Percentiles rank a stretch among this genome's conserved stretches.
Conservation (phyloP, 805 yeast species). For the Ogataea zsoltii region DNA sequence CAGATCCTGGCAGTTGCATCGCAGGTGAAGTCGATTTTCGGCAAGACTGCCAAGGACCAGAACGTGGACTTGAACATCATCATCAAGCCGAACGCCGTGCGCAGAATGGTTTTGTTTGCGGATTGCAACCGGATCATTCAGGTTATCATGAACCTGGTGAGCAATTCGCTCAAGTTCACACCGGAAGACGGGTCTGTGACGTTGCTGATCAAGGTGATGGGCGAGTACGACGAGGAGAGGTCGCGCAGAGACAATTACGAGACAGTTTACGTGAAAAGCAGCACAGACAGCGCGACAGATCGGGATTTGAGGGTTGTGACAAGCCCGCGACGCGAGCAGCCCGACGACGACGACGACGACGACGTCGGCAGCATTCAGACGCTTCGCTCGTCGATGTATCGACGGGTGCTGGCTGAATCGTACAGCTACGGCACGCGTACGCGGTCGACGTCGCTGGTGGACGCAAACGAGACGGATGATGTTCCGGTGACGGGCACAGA, state of each 20-base stretch:
- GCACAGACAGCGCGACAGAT: no score
- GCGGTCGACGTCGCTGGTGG: not conserved
- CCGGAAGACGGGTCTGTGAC: constrained; percentile 83
- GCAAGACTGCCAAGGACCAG: constrained; percentile 75
- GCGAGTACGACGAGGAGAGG: constrained; percentile 63
- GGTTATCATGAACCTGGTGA: constrained; percentile 87
- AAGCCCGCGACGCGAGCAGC: no score
- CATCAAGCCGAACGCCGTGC: constrained; percentile 58
- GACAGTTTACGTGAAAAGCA: constrained; percentile 45
- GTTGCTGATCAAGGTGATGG: constrained; percentile 61
- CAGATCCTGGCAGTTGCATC: constrained; percentile 76
- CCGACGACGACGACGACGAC: no score
- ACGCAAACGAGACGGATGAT: not conserved
- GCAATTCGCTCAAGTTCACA: constrained; percentile 89
- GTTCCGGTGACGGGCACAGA: constrained; percentile 17
- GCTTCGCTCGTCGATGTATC: constrained; percentile 35
- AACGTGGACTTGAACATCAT: constrained; percentile 66
- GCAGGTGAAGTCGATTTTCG: constrained; percentile 83
- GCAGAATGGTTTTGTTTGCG: constrained; percentile 72
- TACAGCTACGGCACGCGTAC: constrained; percentile 29
- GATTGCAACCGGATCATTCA: constrained; percentile 91
- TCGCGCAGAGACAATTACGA: constrained; percentile 44
- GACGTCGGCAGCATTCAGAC: constrained; percentile 30
- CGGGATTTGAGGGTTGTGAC: no score
- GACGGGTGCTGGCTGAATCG: constrained; percentile 43